Conservation (phyloP, 495 filamentous ascomycete genomes). For the Daldinia loculata region DNA sequence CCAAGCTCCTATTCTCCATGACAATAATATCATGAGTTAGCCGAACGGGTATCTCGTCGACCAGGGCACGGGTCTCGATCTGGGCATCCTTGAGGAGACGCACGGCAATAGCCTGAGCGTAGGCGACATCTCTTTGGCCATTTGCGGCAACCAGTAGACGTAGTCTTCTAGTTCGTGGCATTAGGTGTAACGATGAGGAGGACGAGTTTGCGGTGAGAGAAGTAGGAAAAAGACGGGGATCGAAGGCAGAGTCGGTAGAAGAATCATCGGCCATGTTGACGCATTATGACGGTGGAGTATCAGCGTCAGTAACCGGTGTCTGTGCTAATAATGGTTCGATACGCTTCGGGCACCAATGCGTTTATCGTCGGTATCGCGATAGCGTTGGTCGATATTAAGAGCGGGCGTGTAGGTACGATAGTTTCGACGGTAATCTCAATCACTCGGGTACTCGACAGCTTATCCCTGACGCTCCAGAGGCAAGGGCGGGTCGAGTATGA, state of each 20-base stretch:
- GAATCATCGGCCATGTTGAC: conserved; percentile 42
- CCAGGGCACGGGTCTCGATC: conserved; percentile 63
- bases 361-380: conserved; percentile 15
- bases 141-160: conserved; percentile 63
- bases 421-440: conserved; percentile 34
- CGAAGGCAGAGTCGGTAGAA: conserved; percentile 25
- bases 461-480: conserved; percentile 24
- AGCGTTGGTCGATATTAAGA: conserved; percentile 4
- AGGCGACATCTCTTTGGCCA: conserved; percentile 60
- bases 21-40: conserved; percentile 62
- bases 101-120: conserved; percentile 62
- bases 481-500: conserved; percentile 15
- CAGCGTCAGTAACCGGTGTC: conserved; percentile 10
- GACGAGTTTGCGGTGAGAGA: conserved; percentile 43
- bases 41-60: conserved; percentile 61
- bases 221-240: conserved; percentile 13
- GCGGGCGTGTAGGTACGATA: conserved; percentile 22
- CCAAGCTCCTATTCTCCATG: conserved; percentile 55
- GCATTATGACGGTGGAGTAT: conserved; percentile 33
- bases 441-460: neutral
- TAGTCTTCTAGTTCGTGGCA: conserved; percentile 54
- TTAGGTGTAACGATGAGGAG: conserved; percentile 51
- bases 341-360: conserved; percentile 30
- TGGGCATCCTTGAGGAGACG: conserved; percentile 63
- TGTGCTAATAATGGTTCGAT: conserved; percentile 13